Conservation (phyloP, 495 filamentous ascomycete genomes). For the Talaromyces nanjingensis region DNA sequence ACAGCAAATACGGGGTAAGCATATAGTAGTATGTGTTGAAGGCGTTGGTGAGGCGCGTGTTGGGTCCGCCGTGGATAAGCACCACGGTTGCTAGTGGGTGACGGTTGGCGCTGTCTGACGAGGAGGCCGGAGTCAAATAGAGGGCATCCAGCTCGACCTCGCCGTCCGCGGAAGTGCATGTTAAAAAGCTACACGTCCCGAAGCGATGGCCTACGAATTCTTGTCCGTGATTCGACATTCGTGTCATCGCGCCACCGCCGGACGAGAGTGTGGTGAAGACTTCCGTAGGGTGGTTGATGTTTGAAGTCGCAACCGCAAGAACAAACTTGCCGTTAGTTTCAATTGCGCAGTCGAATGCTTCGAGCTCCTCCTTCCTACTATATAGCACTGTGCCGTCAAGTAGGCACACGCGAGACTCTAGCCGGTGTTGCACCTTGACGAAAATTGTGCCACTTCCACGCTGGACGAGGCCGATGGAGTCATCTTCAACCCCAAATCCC, state of each 20-base stretch:
- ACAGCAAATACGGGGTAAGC: slow-evolving; percentile 20
- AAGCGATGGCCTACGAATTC: slow-evolving; percentile 2
- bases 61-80: slow-evolving; percentile 26
- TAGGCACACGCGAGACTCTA: slow-evolving; percentile 8
- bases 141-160: slow-evolving; percentile 8
- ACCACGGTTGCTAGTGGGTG: slow-evolving; percentile 23
- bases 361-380: slow-evolving; percentile 7
- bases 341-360: slow-evolving; percentile 4
- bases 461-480: slow-evolving; percentile 5
- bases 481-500: slow-evolving; percentile 3
- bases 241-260: slow-evolving; percentile 1
- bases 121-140: slow-evolving; percentile 5
- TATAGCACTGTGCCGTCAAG: slow-evolving; percentile 7
- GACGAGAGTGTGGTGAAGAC: slow-evolving; percentile 5
- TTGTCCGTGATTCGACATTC: slow-evolving; percentile 4
- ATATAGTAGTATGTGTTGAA: slow-evolving; percentile 20
- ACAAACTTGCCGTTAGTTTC: slow-evolving; percentile 1
- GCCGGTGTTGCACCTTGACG: slow-evolving; percentile 7
- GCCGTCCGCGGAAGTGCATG: slow-evolving; percentile 1
- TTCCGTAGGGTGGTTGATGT: slow-evolving; percentile 7
- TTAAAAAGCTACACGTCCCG: slow-evolving; percentile 7
- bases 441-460: slow-evolving; percentile 1
- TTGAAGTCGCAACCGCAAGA: slow-evolving; percentile 6
- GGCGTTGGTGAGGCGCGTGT: slow-evolving; percentile 18
- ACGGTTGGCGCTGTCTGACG: neutral